Percentiles rank a stretch among this genome's conserved stretches.
phyloP scores from a whole-genome alignment of 306 rosid genomes.

The Sesbania bispinosa region DNA sequence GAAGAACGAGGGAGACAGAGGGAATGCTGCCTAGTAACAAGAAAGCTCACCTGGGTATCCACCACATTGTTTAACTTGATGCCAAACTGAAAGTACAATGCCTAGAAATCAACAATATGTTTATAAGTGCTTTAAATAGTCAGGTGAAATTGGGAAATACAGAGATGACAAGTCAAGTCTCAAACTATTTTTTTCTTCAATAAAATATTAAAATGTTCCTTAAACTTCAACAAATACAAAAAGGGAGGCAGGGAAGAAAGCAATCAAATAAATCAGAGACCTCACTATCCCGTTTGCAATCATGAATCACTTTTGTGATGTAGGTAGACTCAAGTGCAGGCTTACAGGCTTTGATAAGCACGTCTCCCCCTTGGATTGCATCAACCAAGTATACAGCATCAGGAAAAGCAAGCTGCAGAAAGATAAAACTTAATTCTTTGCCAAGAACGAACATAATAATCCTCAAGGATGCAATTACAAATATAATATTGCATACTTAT shows the following conservation, averaged over 20 bases:
- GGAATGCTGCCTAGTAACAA: not conserved
- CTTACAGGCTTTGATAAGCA: constrained; percentile 88
- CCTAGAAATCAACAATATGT: constrained; percentile 50
- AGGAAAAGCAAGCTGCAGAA: constrained; percentile 87
- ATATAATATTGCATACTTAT: not conserved
- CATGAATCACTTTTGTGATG: constrained; percentile 96
- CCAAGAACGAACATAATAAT: not conserved
- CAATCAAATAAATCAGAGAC: constrained; percentile 46
- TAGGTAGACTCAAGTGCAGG: constrained; percentile 91
- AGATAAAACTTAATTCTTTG: not conserved
- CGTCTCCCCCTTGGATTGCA: constrained; percentile 78
- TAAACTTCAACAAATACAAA: not conserved
- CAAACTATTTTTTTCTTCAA: not conserved
- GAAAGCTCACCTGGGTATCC: constrained; percentile 88
- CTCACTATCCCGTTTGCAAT: constrained; percentile 99
- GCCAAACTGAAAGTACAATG: constrained; percentile 92
- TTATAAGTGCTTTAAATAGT: constrained; percentile 6
- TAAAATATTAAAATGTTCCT: not conserved
- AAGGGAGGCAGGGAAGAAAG: not conserved
- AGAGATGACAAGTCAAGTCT: constrained; percentile 6
- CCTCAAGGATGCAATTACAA: not conserved
- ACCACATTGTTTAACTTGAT: constrained; percentile 95
- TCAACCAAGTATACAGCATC: constrained; percentile 96
- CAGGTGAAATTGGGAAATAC: not conserved
- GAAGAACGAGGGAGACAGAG: not conserved